Evolutionary conservation across 192 early-diverging fungal genomes (phyloP).

Genomic region (Entomortierella beljakovae): DNA sequence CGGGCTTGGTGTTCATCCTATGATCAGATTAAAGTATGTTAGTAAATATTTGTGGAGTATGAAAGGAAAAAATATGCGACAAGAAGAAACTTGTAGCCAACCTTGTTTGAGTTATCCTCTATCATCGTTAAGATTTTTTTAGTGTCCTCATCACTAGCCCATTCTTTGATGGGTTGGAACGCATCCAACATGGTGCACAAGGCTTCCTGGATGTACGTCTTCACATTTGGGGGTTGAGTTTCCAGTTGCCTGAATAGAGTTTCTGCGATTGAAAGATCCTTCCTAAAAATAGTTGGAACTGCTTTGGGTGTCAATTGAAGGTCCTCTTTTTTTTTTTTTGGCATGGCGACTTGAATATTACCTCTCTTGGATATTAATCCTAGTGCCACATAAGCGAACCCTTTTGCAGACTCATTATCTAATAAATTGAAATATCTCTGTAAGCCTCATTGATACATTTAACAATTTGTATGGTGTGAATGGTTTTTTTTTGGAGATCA

Average conservation of each 20-base stretch:
- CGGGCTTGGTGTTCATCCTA: slow-evolving; percentile 61
- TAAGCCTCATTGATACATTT: background rate
- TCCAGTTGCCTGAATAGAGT: slow-evolving; percentile 79
- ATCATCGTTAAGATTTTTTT: slow-evolving; percentile 61
- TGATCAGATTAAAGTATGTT: background rate
- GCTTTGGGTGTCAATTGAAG: background rate
- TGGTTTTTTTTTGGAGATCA: too few species aligned
- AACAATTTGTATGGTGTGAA: too few species aligned
- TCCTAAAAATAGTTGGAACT: slow-evolving; percentile 76
- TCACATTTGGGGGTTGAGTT: slow-evolving; percentile 70
- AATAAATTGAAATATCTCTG: background rate
- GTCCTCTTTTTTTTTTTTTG: background rate
- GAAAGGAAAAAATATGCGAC: too few species aligned
- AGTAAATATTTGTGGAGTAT: slow-evolving; percentile 1
- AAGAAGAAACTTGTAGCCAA: slow-evolving; percentile 17
- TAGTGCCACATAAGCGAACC: slow-evolving; percentile 88
- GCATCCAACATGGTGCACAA: slow-evolving; percentile 81
- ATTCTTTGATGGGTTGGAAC: slow-evolving; percentile 55
- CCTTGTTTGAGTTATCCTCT: slow-evolving; percentile 64
- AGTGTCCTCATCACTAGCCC: slow-evolving; percentile 34
- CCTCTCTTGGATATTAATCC: slow-evolving; percentile 81
- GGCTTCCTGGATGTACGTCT: slow-evolving; percentile 85
- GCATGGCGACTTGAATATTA: slow-evolving; percentile 21
- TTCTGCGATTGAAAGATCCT: slow-evolving; percentile 70
- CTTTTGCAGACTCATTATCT: slow-evolving; percentile 76